Percentiles rank a stretch among this genome's conserved stretches.
These are phyloP conservation scores for Fusarium fracticaudum DNA, from an alignment of 2,329 filamentous ascomycete genomes.

Conservation along the genomic window DNA sequence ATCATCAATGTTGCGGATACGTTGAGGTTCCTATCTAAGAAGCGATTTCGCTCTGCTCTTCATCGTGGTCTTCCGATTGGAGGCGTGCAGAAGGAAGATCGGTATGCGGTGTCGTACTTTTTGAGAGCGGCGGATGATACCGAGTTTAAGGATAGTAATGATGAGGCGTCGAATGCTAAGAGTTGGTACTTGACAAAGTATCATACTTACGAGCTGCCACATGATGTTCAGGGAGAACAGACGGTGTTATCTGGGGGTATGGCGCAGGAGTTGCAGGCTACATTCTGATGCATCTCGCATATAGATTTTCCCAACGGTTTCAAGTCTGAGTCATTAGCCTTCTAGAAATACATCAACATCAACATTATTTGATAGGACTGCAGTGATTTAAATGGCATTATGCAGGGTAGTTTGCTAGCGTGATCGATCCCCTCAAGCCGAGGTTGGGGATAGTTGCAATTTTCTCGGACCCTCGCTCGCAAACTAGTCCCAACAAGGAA, in stretches of 20 bases:
- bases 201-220: background rate
- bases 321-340: background rate
- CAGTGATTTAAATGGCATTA: background rate
- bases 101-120: background rate
- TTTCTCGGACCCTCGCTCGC: background rate
- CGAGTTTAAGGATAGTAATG: background rate
- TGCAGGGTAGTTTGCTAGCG: background rate
- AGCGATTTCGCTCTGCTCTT: background rate
- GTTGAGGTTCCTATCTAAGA: constrained; percentile 14
- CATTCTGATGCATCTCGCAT: background rate
- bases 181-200: background rate
- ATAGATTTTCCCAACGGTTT: background rate
- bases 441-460: background rate
- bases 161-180: background rate
- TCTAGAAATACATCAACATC: background rate
- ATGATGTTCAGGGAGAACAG: background rate
- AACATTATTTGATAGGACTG: background rate
- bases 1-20: constrained; percentile 14
- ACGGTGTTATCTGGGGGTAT: background rate
- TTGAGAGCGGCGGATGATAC: background rate
- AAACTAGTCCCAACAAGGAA: background rate
- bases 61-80: background rate
- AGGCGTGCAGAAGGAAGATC: background rate
- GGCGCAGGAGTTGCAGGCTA: background rate
- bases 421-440: background rate